Evolutionary conservation across 768 basidiomycete genomes (phyloP), one percentile per base, ranked within the genome.

Genomic region (Rhodotorula paludigena): DNA sequence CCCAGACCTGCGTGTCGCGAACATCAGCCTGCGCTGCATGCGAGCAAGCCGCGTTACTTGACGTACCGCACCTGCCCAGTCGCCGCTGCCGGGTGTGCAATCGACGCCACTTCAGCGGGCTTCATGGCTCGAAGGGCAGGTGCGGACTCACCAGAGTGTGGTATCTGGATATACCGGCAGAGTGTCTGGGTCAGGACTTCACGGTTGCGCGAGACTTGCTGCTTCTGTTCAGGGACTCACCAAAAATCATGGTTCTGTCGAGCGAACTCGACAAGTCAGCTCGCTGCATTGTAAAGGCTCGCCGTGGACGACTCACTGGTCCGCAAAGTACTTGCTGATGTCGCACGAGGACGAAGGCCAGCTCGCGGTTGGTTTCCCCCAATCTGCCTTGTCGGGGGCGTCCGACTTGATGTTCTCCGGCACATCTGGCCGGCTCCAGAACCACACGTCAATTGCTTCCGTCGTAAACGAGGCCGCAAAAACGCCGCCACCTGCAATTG

Each of bases 51-150:
- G n/a, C n/a, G n/a, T n/a, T n/a, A n/a, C n/a, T n/a, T n/a, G 32
- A 55, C 64, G 44, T 2, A 68, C 66, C 6, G 55, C 44, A 14
- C 67, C 67, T 2, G 67, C 67, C 67, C 67, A 68, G 38, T 63
- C 67, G 1, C 67, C 67, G 52, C 66, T 67, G 51, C 23, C 7
- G 15, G 28, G n/a, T n/a, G n/a, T n/a, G n/a, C n/a, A n/a, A n/a
- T n/a, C n/a, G n/a, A n/a, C n/a, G n/a, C n/a, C n/a, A n/a, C n/a
- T n/a, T n/a, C n/a, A n/a, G n/a, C n/a, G n/a, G n/a, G n/a, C n/a
- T n/a, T n/a, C n/a, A n/a, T n/a, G n/a, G 33, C 18, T 16, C 3
- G 48, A 49, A 9, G n/a, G 25, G 8, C 30, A 16, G 48, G 21
- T n/a, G 8, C 35, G 45, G 36, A 28, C 14, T 35, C 8, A 58